Conservation (phyloP, 768 basidiomycete species). For the Termitomyces sp. region DNA sequence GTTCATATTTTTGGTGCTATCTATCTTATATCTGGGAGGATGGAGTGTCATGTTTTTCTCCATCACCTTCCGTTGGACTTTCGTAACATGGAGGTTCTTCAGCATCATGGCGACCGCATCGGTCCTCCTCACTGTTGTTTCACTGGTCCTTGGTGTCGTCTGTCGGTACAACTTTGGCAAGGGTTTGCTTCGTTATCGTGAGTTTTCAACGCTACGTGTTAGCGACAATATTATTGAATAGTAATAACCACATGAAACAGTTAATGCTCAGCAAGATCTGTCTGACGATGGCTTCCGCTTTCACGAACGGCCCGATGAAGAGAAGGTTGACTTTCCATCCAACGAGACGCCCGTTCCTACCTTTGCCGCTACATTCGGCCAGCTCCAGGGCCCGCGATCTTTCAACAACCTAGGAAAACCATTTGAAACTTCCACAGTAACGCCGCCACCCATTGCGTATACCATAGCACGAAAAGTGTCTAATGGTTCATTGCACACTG, state of each 20-base stretch:
- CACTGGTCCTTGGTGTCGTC: conserved; percentile 56
- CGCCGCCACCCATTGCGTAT: conserved; percentile 28
- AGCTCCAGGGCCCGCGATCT: conserved; percentile 41
- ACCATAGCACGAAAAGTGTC: conserved; percentile 26
- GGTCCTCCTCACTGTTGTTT: conserved; percentile 46
- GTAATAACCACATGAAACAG: conserved; percentile 26
- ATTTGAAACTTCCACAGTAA: conserved; percentile 29
- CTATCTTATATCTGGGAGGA: conserved; percentile 55
- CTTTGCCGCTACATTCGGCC: conserved; percentile 37
- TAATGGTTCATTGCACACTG: conserved; percentile 23
- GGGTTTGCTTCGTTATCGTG: conserved; percentile 62
- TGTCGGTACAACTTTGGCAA: conserved; percentile 77
- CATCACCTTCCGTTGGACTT: conserved; percentile 71
- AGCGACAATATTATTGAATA: neutral
- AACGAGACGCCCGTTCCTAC: conserved; percentile 48
- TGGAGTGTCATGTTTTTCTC: conserved; percentile 74
- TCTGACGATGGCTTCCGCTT: conserved; percentile 24
- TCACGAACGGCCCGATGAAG: conserved; percentile 35
- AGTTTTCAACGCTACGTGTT: conserved; percentile 21
- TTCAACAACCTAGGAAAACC: conserved; percentile 34
- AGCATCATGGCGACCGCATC: conserved; percentile 54
- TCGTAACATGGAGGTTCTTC: conserved; percentile 71
- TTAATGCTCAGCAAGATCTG: conserved; percentile 48
- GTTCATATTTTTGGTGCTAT: conserved; percentile 57
- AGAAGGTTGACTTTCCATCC: conserved; percentile 63